These are phyloP conservation scores for Vararia minispora DNA, from an alignment of 768 basidiomycete species.

Conservation along the genomic window DNA sequence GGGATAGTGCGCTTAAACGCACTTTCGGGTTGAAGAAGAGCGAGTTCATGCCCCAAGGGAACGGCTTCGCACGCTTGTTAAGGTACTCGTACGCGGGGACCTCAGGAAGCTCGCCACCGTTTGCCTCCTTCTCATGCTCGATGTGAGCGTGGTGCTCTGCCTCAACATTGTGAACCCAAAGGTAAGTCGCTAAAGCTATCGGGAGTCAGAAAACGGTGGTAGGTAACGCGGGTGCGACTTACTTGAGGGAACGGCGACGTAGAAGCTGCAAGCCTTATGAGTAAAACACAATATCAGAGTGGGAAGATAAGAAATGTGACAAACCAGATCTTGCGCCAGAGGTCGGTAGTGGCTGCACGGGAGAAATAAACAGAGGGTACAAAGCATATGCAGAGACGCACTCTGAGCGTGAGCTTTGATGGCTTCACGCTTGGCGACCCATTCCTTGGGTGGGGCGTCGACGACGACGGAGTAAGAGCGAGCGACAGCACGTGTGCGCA, in stretches of 20 bases:
- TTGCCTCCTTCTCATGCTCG: constrained; percentile 59
- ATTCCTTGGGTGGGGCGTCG: constrained; percentile 30
- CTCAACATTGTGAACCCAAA: constrained; percentile 43
- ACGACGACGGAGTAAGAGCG: constrained; percentile 27
- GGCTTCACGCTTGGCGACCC: constrained; percentile 41
- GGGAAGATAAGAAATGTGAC: neutral
- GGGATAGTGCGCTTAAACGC: no score
- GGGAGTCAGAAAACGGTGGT: constrained; percentile 2
- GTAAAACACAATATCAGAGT: constrained; percentile 9
- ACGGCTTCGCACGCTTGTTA: constrained; percentile 68
- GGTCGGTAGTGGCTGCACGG: constrained; percentile 52
- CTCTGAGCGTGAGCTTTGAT: constrained; percentile 57
- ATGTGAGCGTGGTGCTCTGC: constrained; percentile 60
- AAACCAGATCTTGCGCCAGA: constrained; percentile 85
- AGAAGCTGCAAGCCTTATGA: no score
- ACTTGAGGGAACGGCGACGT: constrained; percentile 69
- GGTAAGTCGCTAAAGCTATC: constrained; percentile 17
- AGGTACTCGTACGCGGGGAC: constrained; percentile 66
- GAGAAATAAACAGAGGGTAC: constrained; percentile 11
- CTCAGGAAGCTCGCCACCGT: constrained; percentile 62
- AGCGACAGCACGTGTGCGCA: constrained; percentile 29
- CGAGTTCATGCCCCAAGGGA: constrained; percentile 77
- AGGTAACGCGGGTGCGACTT: constrained; percentile 20
- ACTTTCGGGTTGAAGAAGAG: constrained; percentile 76
- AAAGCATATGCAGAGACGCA: constrained; percentile 20